Base-by-base conservation (phyloP, 257 asterid genomes). In the Fraxinus anomala region DNA sequence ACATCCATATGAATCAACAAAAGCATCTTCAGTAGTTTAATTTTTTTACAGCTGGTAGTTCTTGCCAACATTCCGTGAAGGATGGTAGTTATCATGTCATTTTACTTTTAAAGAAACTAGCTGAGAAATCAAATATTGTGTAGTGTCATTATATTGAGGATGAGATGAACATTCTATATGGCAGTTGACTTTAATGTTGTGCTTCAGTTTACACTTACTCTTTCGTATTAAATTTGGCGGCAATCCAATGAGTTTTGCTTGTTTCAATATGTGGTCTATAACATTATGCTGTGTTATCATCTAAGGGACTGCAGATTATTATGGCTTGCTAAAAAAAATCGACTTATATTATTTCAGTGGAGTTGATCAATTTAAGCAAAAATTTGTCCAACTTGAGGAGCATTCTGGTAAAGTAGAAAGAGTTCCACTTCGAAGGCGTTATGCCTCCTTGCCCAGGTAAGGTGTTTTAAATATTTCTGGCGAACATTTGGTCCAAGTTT, bases 391-490 rank as follows among this genome's bases (percentile, higher is more conserved):
- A 13, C 96, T 94, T 1, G 97, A 94, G 89, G 97, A 90, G 42
- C 93, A 87, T 26, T 79, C 79, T 9, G 97, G 95, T 36, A 91
- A 86, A 87, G 86, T 70, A 67, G 82, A 82, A 73, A 88, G 86
- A 84, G 85, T 93, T 83, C 96, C 97, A 40, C 37, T 86, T 77
- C 76, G 87, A 72, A 87, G 98, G 79, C 93, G 96, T 36, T 93
- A 94, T 84, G 95, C 97, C 70, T 92, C 98, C 33, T 84, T 92
- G 84, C 98, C 98, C 67, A 90, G 98, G 98, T 91, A 82, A 80
- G 73, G 65, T 54, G 26, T 47, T 73, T 67, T 66, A 23, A 56
- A 67, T 28, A 51, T 33, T 16, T 19, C 28, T 24, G 51, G 31
- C 49, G 4, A 42, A 42, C 19, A 5, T 51, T 56, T n/a, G 3